phyloP scores from a whole-genome alignment of 2,329 filamentous ascomycete genomes.

The Pseudocercospora pini-densiflorae region DNA sequence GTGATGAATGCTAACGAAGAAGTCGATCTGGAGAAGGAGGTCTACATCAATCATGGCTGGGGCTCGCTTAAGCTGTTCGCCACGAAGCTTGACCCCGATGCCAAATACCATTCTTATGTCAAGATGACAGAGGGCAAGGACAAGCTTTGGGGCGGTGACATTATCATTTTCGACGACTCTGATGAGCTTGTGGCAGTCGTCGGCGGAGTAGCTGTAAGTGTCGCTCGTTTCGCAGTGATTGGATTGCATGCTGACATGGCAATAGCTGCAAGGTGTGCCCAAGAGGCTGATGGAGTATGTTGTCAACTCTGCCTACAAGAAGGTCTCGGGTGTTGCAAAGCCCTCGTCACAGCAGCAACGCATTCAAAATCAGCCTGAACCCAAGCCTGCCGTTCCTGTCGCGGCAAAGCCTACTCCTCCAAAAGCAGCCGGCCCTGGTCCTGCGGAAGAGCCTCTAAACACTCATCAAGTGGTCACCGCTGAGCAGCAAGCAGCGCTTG shows the following conservation, averaged over 20 bases:
- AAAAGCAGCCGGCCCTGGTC: no score
- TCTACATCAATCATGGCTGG: slow-evolving; percentile 44
- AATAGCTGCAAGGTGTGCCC: slow-evolving; percentile 25
- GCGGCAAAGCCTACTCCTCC: neutral
- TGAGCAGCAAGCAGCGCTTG: neutral
- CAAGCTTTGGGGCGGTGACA: slow-evolving; percentile 44
- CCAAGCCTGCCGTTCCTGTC: neutral
- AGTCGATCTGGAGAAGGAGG: slow-evolving; percentile 37
- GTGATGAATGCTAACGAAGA: slow-evolving; percentile 31
- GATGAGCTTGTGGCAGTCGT: slow-evolving; percentile 32
- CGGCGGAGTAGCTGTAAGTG: slow-evolving; percentile 29
- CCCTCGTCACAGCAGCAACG: neutral
- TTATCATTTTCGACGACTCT: slow-evolving; percentile 36
- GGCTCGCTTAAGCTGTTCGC: slow-evolving; percentile 33
- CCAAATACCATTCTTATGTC: slow-evolving; percentile 41
- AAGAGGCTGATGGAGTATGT: slow-evolving; percentile 30
- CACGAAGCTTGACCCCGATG: slow-evolving; percentile 32
- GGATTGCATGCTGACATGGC: neutral
- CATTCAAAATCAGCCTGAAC: neutral
- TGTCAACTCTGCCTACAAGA: slow-evolving; percentile 26
- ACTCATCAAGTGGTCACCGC: neutral
- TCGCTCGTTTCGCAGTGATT: neutral
- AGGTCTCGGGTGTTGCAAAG: slow-evolving; percentile 9
- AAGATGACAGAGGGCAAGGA: slow-evolving; percentile 35
- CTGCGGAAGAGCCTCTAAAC: neutral